A percentile compares a stretch with the other conserved stretches of the same genome.
Conservation (phyloP, 1,139 yeast species). For the Hanseniaspora gamundiae region DNA sequence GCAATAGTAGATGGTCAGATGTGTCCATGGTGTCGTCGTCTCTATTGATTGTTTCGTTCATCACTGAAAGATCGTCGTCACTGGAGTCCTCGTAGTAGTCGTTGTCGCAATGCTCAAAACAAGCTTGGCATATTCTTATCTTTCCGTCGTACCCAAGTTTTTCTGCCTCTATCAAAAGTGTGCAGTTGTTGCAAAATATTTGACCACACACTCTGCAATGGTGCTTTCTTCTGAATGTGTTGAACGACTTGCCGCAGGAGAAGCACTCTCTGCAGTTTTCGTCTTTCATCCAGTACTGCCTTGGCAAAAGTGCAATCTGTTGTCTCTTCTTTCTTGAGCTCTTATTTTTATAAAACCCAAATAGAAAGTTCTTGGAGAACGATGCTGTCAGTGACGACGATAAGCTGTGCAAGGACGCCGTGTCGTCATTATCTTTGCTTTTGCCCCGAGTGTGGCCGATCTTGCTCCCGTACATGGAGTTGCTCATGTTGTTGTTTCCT, state of each 20-base stretch:
- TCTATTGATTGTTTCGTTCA: slow-evolving; percentile 19
- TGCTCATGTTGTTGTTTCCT: background rate
- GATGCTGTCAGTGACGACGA: slow-evolving; percentile 31
- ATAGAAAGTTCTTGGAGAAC: slow-evolving; percentile 30
- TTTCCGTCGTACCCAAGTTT: slow-evolving; percentile 59
- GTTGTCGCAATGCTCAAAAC: slow-evolving; percentile 49
- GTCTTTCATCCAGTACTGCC: slow-evolving; percentile 87
- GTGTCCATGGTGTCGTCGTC: slow-evolving; percentile 7
- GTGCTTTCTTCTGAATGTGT: slow-evolving; percentile 77
- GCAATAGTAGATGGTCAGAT: slow-evolving; percentile 4
- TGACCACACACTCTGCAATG: slow-evolving; percentile 96
- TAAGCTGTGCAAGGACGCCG: slow-evolving; percentile 18
- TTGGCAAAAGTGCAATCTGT: slow-evolving; percentile 34
- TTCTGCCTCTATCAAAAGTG: slow-evolving; percentile 63
- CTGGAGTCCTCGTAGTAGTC: slow-evolving; percentile 47
- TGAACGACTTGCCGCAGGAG: slow-evolving; percentile 60
- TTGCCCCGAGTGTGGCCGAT: slow-evolving; percentile 5
- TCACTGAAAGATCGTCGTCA: slow-evolving; percentile 38
- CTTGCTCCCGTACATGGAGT: background rate
- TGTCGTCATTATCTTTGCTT: slow-evolving; percentile 16
- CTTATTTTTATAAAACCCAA: slow-evolving; percentile 34
- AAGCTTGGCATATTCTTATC: slow-evolving; percentile 69
- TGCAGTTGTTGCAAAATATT: slow-evolving; percentile 84
- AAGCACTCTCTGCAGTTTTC: slow-evolving; percentile 76
- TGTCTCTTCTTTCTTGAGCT: slow-evolving; percentile 25